Conservation (phyloP, 2,329 filamentous ascomycete species). For the Colletotrichum agaves region DNA sequence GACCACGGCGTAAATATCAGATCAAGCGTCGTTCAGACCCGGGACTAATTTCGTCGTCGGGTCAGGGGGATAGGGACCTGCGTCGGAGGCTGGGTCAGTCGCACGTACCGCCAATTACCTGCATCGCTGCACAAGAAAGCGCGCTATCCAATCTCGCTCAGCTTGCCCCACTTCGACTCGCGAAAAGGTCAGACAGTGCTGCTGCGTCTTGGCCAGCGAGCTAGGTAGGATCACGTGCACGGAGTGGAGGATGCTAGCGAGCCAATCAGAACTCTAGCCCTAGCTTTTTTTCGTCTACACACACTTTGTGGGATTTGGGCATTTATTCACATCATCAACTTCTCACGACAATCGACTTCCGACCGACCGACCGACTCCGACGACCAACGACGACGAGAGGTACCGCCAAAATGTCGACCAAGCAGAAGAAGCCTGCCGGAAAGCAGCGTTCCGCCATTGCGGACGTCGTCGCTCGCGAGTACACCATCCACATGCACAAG, state of each 20-base stretch:
- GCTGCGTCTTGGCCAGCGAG: neutral
- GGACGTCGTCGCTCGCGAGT: constrained; percentile 99
- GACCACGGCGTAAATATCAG: constrained; percentile 30
- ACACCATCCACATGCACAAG: constrained; percentile 99
- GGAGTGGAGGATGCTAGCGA: neutral
- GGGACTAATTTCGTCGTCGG: constrained; percentile 37
- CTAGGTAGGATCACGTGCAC: constrained; percentile 17
- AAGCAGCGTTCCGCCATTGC: constrained; percentile 92
- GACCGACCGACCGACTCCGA: constrained; percentile 34
- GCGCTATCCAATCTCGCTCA: constrained; percentile 14
- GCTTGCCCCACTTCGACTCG: neutral
- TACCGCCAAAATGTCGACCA: constrained; percentile 69
- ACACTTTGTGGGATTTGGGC: constrained; percentile 35
- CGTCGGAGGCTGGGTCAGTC: constrained; percentile 5
- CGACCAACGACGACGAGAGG: constrained; percentile 41
- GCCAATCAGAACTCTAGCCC: constrained; percentile 23
- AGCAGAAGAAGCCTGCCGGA: constrained; percentile 72
- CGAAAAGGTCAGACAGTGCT: neutral
- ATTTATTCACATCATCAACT: constrained; percentile 29
- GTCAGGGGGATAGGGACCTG: constrained; percentile 28
- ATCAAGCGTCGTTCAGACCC: constrained; percentile 29
- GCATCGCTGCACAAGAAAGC: neutral
- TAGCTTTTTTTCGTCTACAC: constrained; percentile 36
- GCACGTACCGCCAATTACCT: constrained; percentile 18
- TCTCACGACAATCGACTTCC: constrained; percentile 36